These are phyloP conservation scores for Ceratopteris richardii DNA, from an alignment of 75 land plant species.

Conservation along the genomic window DNA sequence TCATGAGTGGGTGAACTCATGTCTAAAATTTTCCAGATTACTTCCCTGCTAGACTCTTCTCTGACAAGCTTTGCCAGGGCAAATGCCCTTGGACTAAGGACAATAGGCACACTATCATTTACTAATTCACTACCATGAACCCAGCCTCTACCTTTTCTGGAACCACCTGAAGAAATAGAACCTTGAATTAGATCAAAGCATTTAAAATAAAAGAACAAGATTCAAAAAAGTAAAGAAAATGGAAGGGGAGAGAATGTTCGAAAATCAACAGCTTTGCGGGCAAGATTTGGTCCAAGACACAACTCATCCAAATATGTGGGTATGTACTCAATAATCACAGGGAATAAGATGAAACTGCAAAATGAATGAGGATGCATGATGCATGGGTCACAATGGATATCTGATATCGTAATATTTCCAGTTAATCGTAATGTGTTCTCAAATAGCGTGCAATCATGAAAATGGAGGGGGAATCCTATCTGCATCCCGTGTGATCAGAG, in stretches of 20 bases:
- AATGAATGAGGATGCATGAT: too few species aligned
- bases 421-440: too few species aligned
- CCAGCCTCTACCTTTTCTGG: constrained; percentile 71
- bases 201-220: too few species aligned
- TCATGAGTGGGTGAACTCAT: constrained; percentile 42
- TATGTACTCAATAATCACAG: too few species aligned
- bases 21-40: constrained; percentile 45
- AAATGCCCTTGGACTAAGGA: constrained; percentile 62
- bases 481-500: too few species aligned
- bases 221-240: not conserved
- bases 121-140: constrained; percentile 65
- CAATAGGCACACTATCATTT: constrained; percentile 53
- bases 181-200: not conserved
- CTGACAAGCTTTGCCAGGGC: constrained; percentile 28
- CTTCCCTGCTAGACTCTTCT: constrained; percentile 17
- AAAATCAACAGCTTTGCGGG: not conserved
- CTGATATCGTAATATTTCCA: too few species aligned
- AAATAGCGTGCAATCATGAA: too few species aligned
- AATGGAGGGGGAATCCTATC: too few species aligned
- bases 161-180: constrained; percentile 41
- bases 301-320: too few species aligned
- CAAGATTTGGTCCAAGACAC: too few species aligned
- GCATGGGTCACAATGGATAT: too few species aligned
- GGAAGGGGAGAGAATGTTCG: not conserved
- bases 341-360: too few species aligned